Evolutionary conservation across 1,139 yeast genomes (phyloP), one percentile per base, ranked within the genome.

Genomic region (Schizosaccharomyces versatilis): DNA sequence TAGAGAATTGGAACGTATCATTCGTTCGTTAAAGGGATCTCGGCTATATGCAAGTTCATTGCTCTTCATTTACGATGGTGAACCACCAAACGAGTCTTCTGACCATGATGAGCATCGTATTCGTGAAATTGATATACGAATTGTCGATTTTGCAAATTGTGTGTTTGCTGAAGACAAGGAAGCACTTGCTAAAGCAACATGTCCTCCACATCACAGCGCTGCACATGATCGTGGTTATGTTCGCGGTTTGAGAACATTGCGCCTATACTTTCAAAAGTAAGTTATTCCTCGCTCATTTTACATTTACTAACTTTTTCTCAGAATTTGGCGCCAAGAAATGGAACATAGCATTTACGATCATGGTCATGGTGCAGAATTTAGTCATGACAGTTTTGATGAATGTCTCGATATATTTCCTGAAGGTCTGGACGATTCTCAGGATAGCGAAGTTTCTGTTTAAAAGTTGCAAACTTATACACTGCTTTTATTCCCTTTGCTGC

Each of bases 131-230:
- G 66, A 74, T 58, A 78, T 90, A 19, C 77, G 86, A 59, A 75
- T 93, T 58, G 90, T 93, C 60, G 99, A 93, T 69, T 93, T 93
- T 72, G 97, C 97, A 1, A 95, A 90, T 64, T 83, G 94, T 63
- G 81, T 85, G 32, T 82, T 88, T n/a, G 78, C 79, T 6, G 82
- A 77, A 44, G 79, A 77, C 60, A 44, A 44, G 32, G 65, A 66
- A 12, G 68, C 73, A 2, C 65, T 67, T 2, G 61, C 63, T 48
- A 69, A 69, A 7, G 71, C 73, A 1, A 77, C 75, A 44, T 59
- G 58, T 47, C 94, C 95, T 1, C 96, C 96, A 1, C 70, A 67
- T 53, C 80, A 80, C 62, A 78, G 78, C 1, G 68, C 72, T 12
- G 64, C 69, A 38, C 79, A 85, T 1, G 99, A 93, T 68, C 66